These are phyloP conservation scores for Solanum piurae DNA, from an alignment of 257 asterid species.

Conservation along the genomic window DNA sequence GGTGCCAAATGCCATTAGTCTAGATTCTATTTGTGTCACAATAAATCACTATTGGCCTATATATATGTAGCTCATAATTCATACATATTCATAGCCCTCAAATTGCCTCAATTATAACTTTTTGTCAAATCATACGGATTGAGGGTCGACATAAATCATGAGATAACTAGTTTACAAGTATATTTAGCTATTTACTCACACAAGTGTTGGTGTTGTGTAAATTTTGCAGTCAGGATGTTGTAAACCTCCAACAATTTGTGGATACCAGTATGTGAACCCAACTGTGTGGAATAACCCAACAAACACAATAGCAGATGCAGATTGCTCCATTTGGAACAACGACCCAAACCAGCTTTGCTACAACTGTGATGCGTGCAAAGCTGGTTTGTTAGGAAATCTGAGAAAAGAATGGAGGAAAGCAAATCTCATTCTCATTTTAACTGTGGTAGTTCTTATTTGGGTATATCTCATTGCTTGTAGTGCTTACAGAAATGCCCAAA, in stretches of 20 bases:
- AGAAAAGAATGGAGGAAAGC: constrained; percentile 77
- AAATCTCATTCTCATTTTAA: constrained; percentile 53
- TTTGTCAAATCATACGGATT: not conserved
- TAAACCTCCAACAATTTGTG: constrained; percentile 74
- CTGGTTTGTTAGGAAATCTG: constrained; percentile 70
- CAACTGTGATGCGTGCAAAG: constrained; percentile 72
- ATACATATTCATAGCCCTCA: not conserved
- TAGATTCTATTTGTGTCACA: not conserved
- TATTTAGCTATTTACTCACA: not conserved
- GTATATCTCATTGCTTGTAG: constrained; percentile 71
- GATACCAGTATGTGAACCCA: constrained; percentile 53
- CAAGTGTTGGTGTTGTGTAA: not conserved
- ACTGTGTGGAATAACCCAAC: constrained; percentile 53
- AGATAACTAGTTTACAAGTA: not conserved
- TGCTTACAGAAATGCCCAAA: constrained; percentile 79
- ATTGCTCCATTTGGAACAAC: constrained; percentile 68
- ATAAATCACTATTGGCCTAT: not conserved
- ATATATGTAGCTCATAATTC: not conserved
- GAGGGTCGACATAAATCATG: not conserved
- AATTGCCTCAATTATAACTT: not conserved
- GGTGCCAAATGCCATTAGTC: not conserved
- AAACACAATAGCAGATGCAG: constrained; percentile 35
- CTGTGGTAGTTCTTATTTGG: constrained; percentile 59
- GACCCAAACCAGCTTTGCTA: constrained; percentile 66
- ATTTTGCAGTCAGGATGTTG: constrained; percentile 74